Base-by-base conservation (phyloP, 1,284 basidiomycete species). In the Cystodermella granulosa region DNA sequence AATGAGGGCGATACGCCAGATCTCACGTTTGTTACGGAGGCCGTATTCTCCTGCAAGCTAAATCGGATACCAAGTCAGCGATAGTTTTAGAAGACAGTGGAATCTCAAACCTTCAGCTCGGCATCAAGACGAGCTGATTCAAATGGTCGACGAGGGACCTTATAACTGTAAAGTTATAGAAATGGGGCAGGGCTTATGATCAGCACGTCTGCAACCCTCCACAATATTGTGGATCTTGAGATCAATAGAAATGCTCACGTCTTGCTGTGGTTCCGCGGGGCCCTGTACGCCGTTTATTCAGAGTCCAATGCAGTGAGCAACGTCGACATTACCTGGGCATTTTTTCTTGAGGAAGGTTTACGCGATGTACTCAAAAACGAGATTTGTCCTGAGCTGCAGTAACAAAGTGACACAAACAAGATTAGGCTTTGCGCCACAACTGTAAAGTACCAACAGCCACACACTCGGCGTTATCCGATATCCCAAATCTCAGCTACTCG, bases 11-110 rank as follows among this genome's bases (percentile, higher is more conserved):
- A 99, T 98, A 67, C 96, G 91, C 95, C 95, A 98, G 77, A 98
- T 98, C 80, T 99, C 95, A 67, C 92, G 90, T 84, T 99, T 99
- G 90, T 98, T 98, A 73, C 94, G 91, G 65, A 98, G 91, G 74
- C 95, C 95, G 80, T 95, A 98, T 80, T 99, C 96, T 75, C 95
- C 95, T 53, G 93, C 93, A 74, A 98, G 92, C 91, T 92, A 61
- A 26, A 17, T 20, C 17, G 15, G 6, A 37, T 28, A 43, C 21
- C 24, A 20, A 2, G 31, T 21, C 16, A 13, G n/a, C 7, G 6
- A 6, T 40, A 31, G 35, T 37, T 31, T 44, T 24, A 38, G 45
- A 34, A 39, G 38, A 39, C 24, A 42, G 44, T 34, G 3, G 24
- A 28, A 23, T 5, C 16, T 22, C 71, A 55, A 61, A 91, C 90